Percentiles rank a stretch among this genome's conserved stretches.
phyloP scores from a whole-genome alignment of 2,329 filamentous ascomycete species.

The Didymella arachidicola region DNA sequence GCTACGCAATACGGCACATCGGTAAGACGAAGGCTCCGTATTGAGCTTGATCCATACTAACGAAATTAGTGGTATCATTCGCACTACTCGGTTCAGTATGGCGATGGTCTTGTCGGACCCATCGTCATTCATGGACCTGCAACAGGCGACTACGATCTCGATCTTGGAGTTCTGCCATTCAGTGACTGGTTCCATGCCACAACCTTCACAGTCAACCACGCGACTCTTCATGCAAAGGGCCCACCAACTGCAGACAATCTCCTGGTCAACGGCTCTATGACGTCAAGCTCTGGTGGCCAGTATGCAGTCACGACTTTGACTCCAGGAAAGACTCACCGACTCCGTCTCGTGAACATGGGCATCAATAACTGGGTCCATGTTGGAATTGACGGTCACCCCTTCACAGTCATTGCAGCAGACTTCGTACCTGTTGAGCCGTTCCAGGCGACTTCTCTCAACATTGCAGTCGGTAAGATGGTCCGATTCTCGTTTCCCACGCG shows the following conservation, averaged over 20 bases:
- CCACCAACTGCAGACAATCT: conserved; percentile 58
- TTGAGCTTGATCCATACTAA: conserved; percentile 43
- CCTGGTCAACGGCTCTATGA: conserved; percentile 65
- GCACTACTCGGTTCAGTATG: conserved; percentile 53
- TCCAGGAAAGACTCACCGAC: conserved; percentile 54
- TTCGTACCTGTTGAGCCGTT: conserved; percentile 56
- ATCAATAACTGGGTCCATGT: conserved; percentile 39
- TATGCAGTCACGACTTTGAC: conserved; percentile 47
- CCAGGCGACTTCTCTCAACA: conserved; percentile 43
- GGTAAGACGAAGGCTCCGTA: conserved; percentile 39
- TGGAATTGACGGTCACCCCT: conserved; percentile 47
- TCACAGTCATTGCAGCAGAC: conserved; percentile 56
- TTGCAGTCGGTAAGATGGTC: conserved; percentile 47
- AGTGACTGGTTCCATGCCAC: conserved; percentile 47
- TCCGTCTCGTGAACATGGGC: conserved; percentile 54
- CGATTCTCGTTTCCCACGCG: conserved; percentile 9
- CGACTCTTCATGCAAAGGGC: conserved; percentile 47
- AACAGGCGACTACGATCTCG: conserved; percentile 53
- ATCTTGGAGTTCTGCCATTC: conserved; percentile 52
- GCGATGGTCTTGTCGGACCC: conserved; percentile 52
- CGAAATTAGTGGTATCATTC: conserved; percentile 55
- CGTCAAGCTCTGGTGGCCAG: conserved; percentile 39
- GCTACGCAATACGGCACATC: conserved; percentile 49
- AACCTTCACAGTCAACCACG: conserved; percentile 43
- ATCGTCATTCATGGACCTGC: conserved; percentile 54